Conservation (phyloP, 1,284 basidiomycete species). For the Hymenochaete sp. region DNA sequence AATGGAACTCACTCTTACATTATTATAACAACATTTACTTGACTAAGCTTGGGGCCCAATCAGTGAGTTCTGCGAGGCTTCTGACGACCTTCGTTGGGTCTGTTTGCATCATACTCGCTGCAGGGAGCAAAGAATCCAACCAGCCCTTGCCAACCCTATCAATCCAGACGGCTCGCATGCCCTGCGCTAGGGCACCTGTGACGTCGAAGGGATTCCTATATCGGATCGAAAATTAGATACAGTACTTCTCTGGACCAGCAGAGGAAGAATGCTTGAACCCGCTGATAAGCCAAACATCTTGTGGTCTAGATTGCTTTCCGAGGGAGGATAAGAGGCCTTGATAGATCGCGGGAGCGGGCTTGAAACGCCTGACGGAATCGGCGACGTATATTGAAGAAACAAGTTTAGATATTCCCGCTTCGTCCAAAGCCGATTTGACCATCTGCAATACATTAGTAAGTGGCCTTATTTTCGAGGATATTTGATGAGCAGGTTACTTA, state of each 20-base stretch:
- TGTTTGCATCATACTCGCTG: neutral
- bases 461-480: too few species aligned
- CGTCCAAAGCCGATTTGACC: constrained; percentile 23
- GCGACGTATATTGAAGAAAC: constrained; percentile 20
- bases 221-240: neutral
- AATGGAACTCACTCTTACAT: too few species aligned
- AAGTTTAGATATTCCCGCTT: constrained; percentile 16
- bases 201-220: constrained; percentile 30
- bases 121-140: constrained; percentile 22
- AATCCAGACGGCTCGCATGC: constrained; percentile 28
- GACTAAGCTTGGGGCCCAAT: too few species aligned
- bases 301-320: constrained; percentile 17
- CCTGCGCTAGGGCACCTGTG: constrained; percentile 25
- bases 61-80: constrained; percentile 22
- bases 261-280: constrained; percentile 22
- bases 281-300: constrained; percentile 28
- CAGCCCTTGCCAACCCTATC: constrained; percentile 26
- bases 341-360: constrained; percentile 26
- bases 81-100: constrained; percentile 21
- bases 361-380: constrained; percentile 24
- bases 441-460: constrained; percentile 23
- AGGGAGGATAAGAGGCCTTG: constrained; percentile 20
- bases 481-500: too few species aligned
- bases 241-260: too few species aligned
- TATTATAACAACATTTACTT: too few species aligned